Evolutionary conservation across 2,329 filamentous ascomycete genomes (phyloP).

Genomic region (Fusarium gaditjirri): DNA sequence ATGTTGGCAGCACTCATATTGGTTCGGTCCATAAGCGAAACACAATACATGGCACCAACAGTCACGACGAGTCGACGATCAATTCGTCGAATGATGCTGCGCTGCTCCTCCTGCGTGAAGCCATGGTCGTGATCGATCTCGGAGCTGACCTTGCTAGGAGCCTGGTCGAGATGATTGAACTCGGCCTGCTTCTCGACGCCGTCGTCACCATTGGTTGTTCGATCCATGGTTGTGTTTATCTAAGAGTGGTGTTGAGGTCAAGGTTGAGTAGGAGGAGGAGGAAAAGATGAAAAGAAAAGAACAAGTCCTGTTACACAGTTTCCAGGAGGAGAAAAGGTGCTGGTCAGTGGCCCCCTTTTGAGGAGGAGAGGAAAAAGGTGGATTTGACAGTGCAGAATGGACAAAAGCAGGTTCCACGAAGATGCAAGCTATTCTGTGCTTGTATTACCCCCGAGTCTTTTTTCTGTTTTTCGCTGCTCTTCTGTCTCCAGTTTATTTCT

Average conservation of each 20-base stretch:
- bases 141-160: slow-evolving; percentile 38
- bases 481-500: slow-evolving; percentile 26
- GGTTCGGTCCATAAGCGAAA: slow-evolving; percentile 81
- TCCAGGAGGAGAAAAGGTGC: slow-evolving; percentile 15
- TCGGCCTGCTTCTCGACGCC: slow-evolving; percentile 44
- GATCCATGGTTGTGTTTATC: slow-evolving; percentile 38
- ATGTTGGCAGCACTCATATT: slow-evolving; percentile 80
- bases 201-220: slow-evolving; percentile 23
- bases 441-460: slow-evolving; percentile 12
- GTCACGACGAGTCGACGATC: slow-evolving; percentile 73
- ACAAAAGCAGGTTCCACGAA: slow-evolving; percentile 8
- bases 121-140: slow-evolving; percentile 51
- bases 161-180: slow-evolving; percentile 39
- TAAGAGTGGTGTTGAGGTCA: neutral
- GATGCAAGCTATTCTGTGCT: slow-evolving; percentile 21
- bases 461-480: neutral
- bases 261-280: neutral
- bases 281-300: neutral
- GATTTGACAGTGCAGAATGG: neutral
- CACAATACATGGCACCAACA: slow-evolving; percentile 75
- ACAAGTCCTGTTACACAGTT: slow-evolving; percentile 25
- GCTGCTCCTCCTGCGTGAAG: slow-evolving; percentile 71
- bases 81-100: slow-evolving; percentile 73
- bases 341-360: slow-evolving; percentile 21
- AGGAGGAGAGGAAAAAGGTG: neutral